Conservation (phyloP, 805 yeast species). For the Pichia kluyveri region DNA sequence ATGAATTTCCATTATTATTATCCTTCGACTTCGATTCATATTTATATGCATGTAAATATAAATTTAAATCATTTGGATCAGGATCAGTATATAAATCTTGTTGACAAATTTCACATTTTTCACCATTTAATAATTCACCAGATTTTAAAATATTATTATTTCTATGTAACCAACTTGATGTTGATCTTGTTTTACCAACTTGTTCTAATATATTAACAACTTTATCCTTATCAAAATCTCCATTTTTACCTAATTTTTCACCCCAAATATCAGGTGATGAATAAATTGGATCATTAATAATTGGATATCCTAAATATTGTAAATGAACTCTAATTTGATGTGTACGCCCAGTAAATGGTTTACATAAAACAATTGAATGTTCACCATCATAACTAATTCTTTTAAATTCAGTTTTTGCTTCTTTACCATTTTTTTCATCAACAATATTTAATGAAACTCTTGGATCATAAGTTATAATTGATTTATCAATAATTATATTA, state of each 20-base stretch:
- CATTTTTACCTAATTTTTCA: conserved; percentile 51
- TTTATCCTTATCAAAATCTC: conserved; percentile 33
- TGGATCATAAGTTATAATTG: conserved; percentile 65
- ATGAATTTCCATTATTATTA: conserved; percentile 23
- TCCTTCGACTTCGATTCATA: conserved; percentile 46
- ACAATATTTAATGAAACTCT: conserved; percentile 58
- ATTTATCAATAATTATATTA: conserved; percentile 49
- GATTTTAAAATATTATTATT: conserved; percentile 21
- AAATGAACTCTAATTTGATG: conserved; percentile 94
- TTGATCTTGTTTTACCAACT: conserved; percentile 62
- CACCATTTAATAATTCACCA: conserved; percentile 60
- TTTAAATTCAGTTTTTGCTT: conserved; percentile 61
- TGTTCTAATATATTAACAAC: conserved; percentile 44
- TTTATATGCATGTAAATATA: conserved; percentile 87
- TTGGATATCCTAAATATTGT: conserved; percentile 82
- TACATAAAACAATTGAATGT: conserved; percentile 66
- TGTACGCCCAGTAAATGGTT: conserved; percentile 86
- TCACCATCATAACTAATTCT: conserved; percentile 61
- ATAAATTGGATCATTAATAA: conserved; percentile 87
- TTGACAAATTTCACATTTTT: conserved; percentile 53
- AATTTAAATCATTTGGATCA: conserved; percentile 72
- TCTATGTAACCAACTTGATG: conserved; percentile 61
- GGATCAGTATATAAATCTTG: conserved; percentile 78
- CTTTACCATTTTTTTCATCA: conserved; percentile 35
- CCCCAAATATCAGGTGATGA: conserved; percentile 84